phyloP scores from a whole-genome alignment of 225 moss, liverwort and hornwort species.

The Takakia lepidozioides region DNA sequence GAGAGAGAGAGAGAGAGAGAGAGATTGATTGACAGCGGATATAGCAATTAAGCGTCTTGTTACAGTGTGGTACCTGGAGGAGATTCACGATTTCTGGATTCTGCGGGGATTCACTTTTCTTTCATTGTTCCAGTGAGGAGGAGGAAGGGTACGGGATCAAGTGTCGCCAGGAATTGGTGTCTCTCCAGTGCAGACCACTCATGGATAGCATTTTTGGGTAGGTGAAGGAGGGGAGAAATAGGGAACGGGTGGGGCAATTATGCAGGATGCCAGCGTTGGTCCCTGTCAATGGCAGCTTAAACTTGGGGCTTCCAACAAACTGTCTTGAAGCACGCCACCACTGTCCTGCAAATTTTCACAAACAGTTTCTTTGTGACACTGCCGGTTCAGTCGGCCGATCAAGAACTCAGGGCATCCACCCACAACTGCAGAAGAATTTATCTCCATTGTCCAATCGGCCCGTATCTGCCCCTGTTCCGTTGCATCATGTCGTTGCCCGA shows the following conservation, averaged over 20 bases:
- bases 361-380: slow-evolving; percentile 6
- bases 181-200: no score
- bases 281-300: slow-evolving; percentile 31
- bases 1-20: no score
- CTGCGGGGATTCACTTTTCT: no score
- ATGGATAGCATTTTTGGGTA: no score
- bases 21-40: no score
- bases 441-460: slow-evolving; percentile 22
- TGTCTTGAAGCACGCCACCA: slow-evolving; percentile 11
- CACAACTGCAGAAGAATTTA: slow-evolving; percentile 2
- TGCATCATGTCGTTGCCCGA: not conserved
- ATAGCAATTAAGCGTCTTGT: no score
- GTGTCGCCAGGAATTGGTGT: no score
- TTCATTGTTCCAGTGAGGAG: no score
- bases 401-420: not conserved
- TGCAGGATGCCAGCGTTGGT: slow-evolving; percentile 62
- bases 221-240: no score
- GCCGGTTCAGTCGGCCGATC: not conserved
- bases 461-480: slow-evolving; percentile 18
- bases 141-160: no score
- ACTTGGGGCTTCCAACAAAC: slow-evolving; percentile 27
- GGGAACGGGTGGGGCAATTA: slow-evolving; percentile 16
- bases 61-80: no score
- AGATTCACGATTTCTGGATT: no score
- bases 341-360: slow-evolving; percentile 2